phyloP scores from a whole-genome alignment of 129 eudicot species.

The Artemisia tridentata region DNA sequence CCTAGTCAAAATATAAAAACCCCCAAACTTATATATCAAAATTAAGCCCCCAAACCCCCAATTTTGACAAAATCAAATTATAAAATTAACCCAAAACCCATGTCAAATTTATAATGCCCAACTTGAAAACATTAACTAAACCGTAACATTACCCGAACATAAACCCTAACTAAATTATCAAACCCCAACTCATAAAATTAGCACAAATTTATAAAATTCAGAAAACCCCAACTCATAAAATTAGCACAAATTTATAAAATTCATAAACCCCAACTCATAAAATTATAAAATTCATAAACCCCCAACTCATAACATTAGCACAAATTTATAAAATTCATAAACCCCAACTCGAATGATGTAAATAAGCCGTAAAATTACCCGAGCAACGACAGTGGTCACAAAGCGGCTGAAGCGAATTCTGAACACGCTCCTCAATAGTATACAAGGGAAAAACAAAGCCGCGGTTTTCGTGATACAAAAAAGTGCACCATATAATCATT shows the following conservation, averaged over 20 bases:
- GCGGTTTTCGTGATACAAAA: conserved; percentile 52
- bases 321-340: neutral
- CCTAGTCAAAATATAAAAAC: neutral
- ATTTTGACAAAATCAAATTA: neutral
- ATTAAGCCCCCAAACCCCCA: neutral
- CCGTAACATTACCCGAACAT: neutral
- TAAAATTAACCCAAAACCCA: too few relatives aligned
- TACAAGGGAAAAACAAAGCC: conserved; percentile 68
- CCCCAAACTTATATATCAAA: neutral
- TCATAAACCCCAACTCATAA: neutral
- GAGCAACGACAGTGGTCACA: conserved; percentile 82
- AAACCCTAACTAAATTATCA: neutral
- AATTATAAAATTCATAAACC: neutral
- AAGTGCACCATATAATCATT: conserved; percentile 74
- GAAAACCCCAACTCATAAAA: neutral
- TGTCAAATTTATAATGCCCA: neutral
- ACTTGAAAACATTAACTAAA: neutral
- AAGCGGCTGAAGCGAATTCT: conserved; percentile 56
- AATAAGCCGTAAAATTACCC: conserved; percentile 38
- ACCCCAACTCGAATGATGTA: conserved; percentile 9
- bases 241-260: neutral
- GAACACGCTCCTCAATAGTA: conserved; percentile 76
- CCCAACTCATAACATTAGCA: neutral
- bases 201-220: neutral
- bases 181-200: neutral